Base-by-base conservation (phyloP, 1,139 yeast species). In the Debaryomyces subglobosus region DNA sequence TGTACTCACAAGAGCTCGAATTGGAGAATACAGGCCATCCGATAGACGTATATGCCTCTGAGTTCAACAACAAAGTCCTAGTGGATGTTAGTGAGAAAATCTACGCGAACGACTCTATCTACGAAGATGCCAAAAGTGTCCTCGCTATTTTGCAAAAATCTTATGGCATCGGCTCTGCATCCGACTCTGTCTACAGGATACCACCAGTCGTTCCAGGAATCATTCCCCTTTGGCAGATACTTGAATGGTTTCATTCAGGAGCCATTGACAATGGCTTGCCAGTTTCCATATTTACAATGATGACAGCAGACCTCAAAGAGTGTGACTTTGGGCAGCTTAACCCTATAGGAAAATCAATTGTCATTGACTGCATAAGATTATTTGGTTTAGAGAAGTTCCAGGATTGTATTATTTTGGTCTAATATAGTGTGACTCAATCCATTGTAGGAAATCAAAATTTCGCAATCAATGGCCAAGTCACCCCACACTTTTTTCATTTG, bases 191-290 rank as follows among this genome's bases (percentile, higher is more conserved):
- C 8, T 43, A 35, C 16, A 35, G 35, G 5, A 21, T 79, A 2
- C 85, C 85, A 0, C 57, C 58, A 20, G 77, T 81, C 2, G 60
- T 78, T 1, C 85, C 86, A 0, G 86, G 86, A 0, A 52, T 79
- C 1, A 60, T 76, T 15, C 84, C 88, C 0, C 48, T 82, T 34
- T 57, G 67, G 63, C 84, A 82, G 55, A 56, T 82, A 16, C 50
- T 63, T 15, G 65, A 66, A 21, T 45, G 54, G 63, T 53, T 69
- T 44, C 64, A 62, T 33, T 45, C 52, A 7, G 62, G 58, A 1
- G 47, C 45, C 2, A 47, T 67, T 10, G 57, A 59, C 43, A 51
- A 54, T 12, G 59, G 56, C 1, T 52, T 64, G 9, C 52, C 53
- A 1, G 59, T 64, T 1, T 45, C 54, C 6, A 46, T 66, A 3